A percentile compares a stretch with the other conserved stretches of the same genome.
phyloP scores from a whole-genome alignment of 768 basidiomycete genomes.

The Naganishia vishniacii region DNA sequence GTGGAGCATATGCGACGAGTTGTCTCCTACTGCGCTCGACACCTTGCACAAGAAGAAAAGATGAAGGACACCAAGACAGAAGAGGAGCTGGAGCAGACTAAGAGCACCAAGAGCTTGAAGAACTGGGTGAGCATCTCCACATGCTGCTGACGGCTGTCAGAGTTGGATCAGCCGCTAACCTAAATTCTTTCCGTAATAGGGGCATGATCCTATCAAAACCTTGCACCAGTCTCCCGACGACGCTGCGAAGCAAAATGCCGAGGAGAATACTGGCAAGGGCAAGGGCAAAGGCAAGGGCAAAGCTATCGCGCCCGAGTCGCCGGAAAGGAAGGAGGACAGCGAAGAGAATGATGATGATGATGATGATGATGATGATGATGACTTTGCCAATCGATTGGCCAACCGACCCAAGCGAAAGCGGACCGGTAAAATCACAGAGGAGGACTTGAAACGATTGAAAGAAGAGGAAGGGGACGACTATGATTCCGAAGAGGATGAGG shows the following conservation, averaged over 20 bases:
- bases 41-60: conserved; percentile 50
- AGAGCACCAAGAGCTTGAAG: conserved; percentile 45
- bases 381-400: conserved; percentile 4
- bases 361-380: conserved; percentile 30
- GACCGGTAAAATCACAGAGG: conserved; percentile 7
- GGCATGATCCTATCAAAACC: conserved; percentile 45
- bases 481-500: conserved; percentile 14
- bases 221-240: conserved; percentile 7
- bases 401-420: conserved; percentile 23
- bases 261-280: conserved; percentile 27
- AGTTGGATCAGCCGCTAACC: too few species aligned
- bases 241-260: conserved; percentile 19
- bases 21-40: conserved; percentile 48
- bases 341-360: conserved; percentile 33
- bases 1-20: conserved; percentile 49
- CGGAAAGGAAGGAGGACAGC: conserved; percentile 22
- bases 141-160: too few species aligned
- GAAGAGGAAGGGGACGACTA: conserved; percentile 22
- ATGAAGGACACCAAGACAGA: conserved; percentile 64
- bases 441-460: background rate
- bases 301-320: conserved; percentile 12
- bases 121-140: conserved; percentile 40
- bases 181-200: conserved; percentile 25
- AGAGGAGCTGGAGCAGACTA: conserved; percentile 54
- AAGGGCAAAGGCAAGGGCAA: conserved; percentile 30